These are phyloP conservation scores for Penicillium sp. DNA, from an alignment of 2,329 filamentous ascomycete genomes.

Conservation along the genomic window DNA sequence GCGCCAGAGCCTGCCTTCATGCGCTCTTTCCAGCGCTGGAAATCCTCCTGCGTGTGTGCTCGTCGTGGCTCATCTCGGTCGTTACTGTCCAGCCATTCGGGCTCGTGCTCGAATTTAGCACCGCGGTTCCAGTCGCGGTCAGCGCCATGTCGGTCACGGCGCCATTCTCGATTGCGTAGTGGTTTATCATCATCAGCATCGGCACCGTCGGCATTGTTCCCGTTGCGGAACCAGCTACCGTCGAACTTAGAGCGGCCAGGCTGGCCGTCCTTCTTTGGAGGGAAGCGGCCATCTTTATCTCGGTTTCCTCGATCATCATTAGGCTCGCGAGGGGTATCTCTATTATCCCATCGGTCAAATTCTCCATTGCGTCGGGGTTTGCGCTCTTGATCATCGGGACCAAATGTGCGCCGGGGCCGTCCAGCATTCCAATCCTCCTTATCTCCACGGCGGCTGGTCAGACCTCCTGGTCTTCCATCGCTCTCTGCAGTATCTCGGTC, in stretches of 20 bases:
- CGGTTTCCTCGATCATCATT: conserved; percentile 48
- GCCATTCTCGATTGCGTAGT: conserved; percentile 63
- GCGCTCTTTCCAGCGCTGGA: conserved; percentile 87
- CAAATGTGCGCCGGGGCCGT: conserved; percentile 39
- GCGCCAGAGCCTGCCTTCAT: conserved; percentile 66
- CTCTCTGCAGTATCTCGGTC: conserved; percentile 34
- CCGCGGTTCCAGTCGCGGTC: conserved; percentile 54
- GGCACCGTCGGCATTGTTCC: conserved; percentile 27
- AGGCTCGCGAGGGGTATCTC: conserved; percentile 51
- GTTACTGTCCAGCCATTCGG: conserved; percentile 82
- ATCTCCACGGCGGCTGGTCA: conserved; percentile 38
- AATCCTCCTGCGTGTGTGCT: conserved; percentile 79
- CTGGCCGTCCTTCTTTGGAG: conserved; percentile 57
- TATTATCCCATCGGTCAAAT: conserved; percentile 41
- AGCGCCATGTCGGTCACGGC: conserved; percentile 43
- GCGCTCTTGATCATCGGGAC: conserved; percentile 41
- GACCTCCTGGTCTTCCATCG: conserved; percentile 31
- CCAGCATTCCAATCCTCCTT: conserved; percentile 42
- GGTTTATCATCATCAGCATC: conserved; percentile 43
- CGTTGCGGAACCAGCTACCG: conserved; percentile 67
- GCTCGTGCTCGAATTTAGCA: conserved; percentile 66
- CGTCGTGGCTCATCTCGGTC: conserved; percentile 62
- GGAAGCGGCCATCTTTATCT: conserved; percentile 52
- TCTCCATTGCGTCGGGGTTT: conserved; percentile 42
- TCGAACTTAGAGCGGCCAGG: conserved; percentile 61